Evolutionary conservation across 169 alveolate genomes (phyloP), one percentile per base, ranked within the genome.

Genomic region (Eimeria praecox): DNA sequence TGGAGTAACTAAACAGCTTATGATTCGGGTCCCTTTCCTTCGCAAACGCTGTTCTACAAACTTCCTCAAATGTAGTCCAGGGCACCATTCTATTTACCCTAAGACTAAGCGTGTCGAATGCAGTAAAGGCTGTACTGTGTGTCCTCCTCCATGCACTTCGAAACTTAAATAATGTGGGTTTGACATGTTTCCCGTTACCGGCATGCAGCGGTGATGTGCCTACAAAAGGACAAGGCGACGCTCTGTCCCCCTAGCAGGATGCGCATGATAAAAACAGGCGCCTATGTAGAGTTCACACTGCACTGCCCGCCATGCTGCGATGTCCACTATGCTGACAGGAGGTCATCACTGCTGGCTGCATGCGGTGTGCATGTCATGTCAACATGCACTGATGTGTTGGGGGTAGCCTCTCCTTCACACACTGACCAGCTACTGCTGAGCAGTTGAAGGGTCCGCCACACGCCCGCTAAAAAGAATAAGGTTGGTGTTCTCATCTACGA

Each of bases 401-500:
- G 69, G n/a, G 0, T 59, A 20, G 62, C 62, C n/a, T 4, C 12
- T 4, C n/a, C 69, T n/a, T 16, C 69, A 59, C 69, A 5, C 75
- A 64, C 30, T 10, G 40, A 42, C 33, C 30, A 73, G 27, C 38
- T 73, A 73, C 91, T 62, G 46, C 87, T 92, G 95, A n/a, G 95
- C 95, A 24, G 91, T 73, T 14, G 92, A 12, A n/a, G 88, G 85
- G 86, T 82, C 92, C 8, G 86, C 83, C 27, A 92, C 71, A 30
- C 86, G 92, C 38, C 95, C 95, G 69, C 92, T 92, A 77, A 80
- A 92, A 69, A 92, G 86, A 40, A 62, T 71, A 52, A 46, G 69
- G 52, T 92, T 77, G 35, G 49, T 46, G 77, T 66, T 66, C 10
- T 87, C 92, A 12, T 49, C 91, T 9, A 66, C 59, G 75, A 77